Evolutionary conservation across 2,329 filamentous ascomycete species (phyloP).

Genomic region (Pseudocercospora crystallina): DNA sequence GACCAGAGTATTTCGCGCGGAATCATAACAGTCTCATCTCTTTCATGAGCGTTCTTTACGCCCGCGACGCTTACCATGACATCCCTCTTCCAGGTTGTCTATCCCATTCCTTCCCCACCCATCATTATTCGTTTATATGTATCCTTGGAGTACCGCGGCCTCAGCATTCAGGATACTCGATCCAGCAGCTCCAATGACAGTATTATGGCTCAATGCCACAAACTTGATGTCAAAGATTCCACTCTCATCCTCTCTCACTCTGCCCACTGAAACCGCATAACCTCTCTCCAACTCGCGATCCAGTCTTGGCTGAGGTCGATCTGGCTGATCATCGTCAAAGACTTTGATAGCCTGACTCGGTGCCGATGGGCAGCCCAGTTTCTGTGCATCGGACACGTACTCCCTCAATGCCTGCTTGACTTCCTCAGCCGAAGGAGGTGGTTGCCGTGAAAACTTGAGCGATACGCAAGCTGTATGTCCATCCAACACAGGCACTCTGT

Average conservation of each 20-base stretch:
- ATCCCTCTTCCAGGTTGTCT: too few relatives aligned
- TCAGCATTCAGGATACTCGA: constrained; percentile 94
- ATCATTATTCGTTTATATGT: constrained; percentile 31
- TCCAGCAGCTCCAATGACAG: constrained; percentile 93
- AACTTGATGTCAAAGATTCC: constrained; percentile 95
- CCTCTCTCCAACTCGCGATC: constrained; percentile 83
- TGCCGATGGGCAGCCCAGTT: constrained; percentile 81
- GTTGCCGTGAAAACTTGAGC: constrained; percentile 73
- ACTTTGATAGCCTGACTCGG: constrained; percentile 79
- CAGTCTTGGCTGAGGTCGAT: constrained; percentile 86
- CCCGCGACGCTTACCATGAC: too few relatives aligned
- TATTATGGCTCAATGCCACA: constrained; percentile 86
- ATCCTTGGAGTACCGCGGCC: constrained; percentile 85
- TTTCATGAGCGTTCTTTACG: too few relatives aligned
- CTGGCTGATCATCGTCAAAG: constrained; percentile 71
- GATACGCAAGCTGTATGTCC: constrained; percentile 95
- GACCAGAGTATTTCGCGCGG: too few relatives aligned
- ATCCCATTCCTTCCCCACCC: too few relatives aligned
- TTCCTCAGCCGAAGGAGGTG: constrained; percentile 70
- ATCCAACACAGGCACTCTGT: constrained; percentile 90
- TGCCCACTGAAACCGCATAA: constrained; percentile 87
- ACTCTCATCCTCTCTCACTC: constrained; percentile 79
- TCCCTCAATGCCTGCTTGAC: constrained; percentile 76
- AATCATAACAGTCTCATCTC: too few relatives aligned
- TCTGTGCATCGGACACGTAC: constrained; percentile 80